Base-by-base conservation (phyloP, 2,329 filamentous ascomycete genomes). In the Clonostachys byssicola region DNA sequence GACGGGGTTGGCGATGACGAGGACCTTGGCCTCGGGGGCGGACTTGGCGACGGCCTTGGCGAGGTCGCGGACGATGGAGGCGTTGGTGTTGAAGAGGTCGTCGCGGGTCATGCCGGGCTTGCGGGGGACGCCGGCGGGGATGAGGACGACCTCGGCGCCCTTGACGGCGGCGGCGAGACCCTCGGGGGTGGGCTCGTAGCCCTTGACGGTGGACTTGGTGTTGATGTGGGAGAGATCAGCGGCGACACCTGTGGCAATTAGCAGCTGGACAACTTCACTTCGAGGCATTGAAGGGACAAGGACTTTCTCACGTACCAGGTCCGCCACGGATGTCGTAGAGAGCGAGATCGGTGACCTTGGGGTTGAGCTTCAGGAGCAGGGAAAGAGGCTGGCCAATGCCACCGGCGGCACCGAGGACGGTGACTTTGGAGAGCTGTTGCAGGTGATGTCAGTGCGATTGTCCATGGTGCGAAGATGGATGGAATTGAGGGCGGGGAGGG, bases 61-160 rank as follows among this genome's bases (percentile, higher is more conserved):
- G 57, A 99, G 85, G 75, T 97, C 94, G 67, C 92, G 92, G 70
- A 99, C 94, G 72, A 99, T 99, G 70, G 90, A 95, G 73, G 94
- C 94, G 75, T 99, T 99, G 82, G 92, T 99, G 86, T 97, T 97
- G 91, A 99, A 99, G 56, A 99, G 87, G 71, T 99, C 92, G 75
- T 99, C 94, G 81, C 94, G 92, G 77, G 89, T 95, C 94, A 99
- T 99, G 76, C 94, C 94, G 70, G 94, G 94, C 85, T 96, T 96
- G 78, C 94, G 91, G 67, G 94, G 94, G 58, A 99, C 92, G 81
- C 94, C 94, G 65, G 94, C 94, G 65, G 94, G 94, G 72, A 99
- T 97, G 67, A 99, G 84, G 65, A 99, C 89, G 61, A 99, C 85
- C 74, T 97, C 91, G 64, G 91, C 78, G 67, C 82, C 92, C 77